Evolutionary conservation across 1,139 yeast genomes (phyloP), one percentile per base, ranked within the genome.

Genomic region (Scheffersomyces lignicola): DNA sequence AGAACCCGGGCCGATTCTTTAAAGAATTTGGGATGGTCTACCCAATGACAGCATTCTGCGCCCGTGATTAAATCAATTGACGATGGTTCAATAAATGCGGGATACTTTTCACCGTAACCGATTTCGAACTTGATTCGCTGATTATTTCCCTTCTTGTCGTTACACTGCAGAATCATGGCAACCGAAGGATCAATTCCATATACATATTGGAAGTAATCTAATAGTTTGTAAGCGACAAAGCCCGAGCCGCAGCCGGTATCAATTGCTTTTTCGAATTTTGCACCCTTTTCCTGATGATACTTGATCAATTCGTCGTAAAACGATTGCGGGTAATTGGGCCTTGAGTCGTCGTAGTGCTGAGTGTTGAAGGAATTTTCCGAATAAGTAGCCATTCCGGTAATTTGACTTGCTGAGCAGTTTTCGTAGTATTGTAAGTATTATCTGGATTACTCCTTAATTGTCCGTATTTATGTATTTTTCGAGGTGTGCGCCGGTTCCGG

Each of bases 221-320:
- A 52, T 38, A 85, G 54, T 31, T 79, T 76, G 41, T 73, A 65
- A 0, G 94, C 73, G 1, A 84, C 92, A 43, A 80, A 80, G 1
- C 96, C 96, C 0, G 96, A 83, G 1, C 96, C 96, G 52, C 89
- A 80, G 0, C 96, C 96, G 12, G 85, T 62, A 56, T 88, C 96
- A 6, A 86, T 54, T 1, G 78, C 76, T 22, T 63, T 40, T 1
- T 58, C 44, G 3, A 43, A 25, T 15, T 26, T 42, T 1, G 47
- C 37, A n/a, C 52, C 49, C 3, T 40, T 35, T 3, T 42, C 38
- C 11, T 30, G 17, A 43, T 67, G 73, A 39, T 58, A 65, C 3
- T 46, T 40, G 18, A 65, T 38, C 14, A 68, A 46, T 5, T 60
- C 53, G 3, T 52, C 39, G 40, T 67, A 68, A 39, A 64, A 64